Percentiles rank a stretch among this genome's conserved stretches.
Conservation (phyloP, 306 rosid species). For the Styphnolobium japonicum region DNA sequence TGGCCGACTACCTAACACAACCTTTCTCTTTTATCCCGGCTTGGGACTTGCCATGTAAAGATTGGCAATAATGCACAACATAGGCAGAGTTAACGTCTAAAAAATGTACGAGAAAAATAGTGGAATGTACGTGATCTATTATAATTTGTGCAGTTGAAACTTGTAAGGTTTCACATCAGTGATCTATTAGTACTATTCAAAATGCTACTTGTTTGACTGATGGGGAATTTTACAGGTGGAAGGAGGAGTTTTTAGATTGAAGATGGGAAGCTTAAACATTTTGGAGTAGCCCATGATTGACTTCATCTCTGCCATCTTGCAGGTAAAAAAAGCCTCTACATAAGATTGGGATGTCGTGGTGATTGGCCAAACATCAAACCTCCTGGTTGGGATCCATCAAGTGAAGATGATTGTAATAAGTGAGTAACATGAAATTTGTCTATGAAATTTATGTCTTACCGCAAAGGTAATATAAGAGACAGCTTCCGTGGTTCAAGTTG, state of each 20-base stretch:
- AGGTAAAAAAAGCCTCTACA: conserved; percentile 85
- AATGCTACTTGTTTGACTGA: not conserved
- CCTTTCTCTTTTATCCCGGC: too few species aligned
- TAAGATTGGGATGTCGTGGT: conserved; percentile 92
- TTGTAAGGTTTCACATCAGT: too few species aligned
- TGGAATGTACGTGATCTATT: too few species aligned
- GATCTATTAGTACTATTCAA: too few species aligned
- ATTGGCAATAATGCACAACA: too few species aligned
- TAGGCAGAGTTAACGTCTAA: too few species aligned
- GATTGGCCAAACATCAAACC: conserved; percentile 98
- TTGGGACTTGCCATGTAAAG: too few species aligned
- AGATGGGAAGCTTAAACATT: not conserved
- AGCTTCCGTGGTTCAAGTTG: not conserved
- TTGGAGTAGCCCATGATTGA: not conserved
- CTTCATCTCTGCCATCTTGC: conserved; percentile 12
- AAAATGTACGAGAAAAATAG: too few species aligned
- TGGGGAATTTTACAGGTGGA: not conserved
- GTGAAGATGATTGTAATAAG: conserved; percentile 33
- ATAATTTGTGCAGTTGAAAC: too few species aligned
- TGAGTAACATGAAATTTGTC: not conserved
- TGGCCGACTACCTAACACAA: too few species aligned
- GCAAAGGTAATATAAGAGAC: not conserved
- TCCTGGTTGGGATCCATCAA: conserved; percentile 93
- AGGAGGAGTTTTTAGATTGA: not conserved
- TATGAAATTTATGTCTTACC: not conserved